Evolutionary conservation across 2,329 filamentous ascomycete species (phyloP).

Genomic region (Penicillium sp.): DNA sequence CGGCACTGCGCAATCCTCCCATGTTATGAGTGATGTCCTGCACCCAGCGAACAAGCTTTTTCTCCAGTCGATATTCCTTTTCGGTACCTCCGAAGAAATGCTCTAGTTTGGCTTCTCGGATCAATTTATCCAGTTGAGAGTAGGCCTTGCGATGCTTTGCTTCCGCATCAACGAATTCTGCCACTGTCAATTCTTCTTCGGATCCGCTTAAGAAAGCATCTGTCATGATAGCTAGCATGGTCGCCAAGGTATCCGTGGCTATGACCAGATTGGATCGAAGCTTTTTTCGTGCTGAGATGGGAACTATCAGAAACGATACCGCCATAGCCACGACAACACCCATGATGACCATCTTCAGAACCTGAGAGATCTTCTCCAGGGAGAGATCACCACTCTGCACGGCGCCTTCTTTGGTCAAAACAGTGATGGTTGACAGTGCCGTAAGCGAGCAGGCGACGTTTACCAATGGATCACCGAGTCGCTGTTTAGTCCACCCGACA

Average conservation of each 20-base stretch:
- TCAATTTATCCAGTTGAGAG: conserved; percentile 69
- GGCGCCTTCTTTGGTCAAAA: conserved; percentile 87
- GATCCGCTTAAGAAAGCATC: conserved; percentile 79
- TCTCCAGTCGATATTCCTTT: conserved; percentile 74
- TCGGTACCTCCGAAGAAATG: conserved; percentile 82
- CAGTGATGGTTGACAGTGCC: conserved; percentile 83
- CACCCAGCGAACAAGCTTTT: conserved; percentile 77
- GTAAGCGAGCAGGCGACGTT: conserved; percentile 83
- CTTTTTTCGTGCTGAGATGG: conserved; percentile 70
- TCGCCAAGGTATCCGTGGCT: conserved; percentile 71
- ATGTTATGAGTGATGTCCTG: conserved; percentile 85
- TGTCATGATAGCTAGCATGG: conserved; percentile 79
- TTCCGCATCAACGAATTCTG: conserved; percentile 63
- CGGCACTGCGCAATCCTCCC: conserved; percentile 85
- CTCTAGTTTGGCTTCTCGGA: conserved; percentile 85
- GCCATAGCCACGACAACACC: conserved; percentile 70
- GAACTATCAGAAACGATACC: conserved; percentile 73
- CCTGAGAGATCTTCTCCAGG: conserved; percentile 75
- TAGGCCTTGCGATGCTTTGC: conserved; percentile 67
- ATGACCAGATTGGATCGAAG: conserved; percentile 72
- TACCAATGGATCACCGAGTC: conserved; percentile 73
- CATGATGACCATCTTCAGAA: conserved; percentile 80
- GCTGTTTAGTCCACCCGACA: conserved; percentile 84
- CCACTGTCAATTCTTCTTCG: conserved; percentile 71
- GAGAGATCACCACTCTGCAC: conserved; percentile 81